phyloP scores from a whole-genome alignment of 2,329 filamentous ascomycete species.

The Scytalidium sp. region DNA sequence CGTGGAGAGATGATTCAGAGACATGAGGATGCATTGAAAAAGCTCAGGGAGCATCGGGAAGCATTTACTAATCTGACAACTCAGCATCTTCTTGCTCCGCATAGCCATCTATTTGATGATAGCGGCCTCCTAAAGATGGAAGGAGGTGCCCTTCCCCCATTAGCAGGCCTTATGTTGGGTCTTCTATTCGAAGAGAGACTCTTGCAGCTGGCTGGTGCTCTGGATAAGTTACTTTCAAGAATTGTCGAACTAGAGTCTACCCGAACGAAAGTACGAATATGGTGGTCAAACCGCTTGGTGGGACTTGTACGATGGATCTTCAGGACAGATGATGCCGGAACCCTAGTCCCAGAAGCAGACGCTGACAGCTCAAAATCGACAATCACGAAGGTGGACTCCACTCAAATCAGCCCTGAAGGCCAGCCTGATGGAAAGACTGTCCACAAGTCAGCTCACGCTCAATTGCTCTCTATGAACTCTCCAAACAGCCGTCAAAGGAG shows the following conservation, averaged over 20 bases:
- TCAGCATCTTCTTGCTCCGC: constrained; percentile 35
- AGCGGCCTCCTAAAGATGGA: constrained; percentile 32
- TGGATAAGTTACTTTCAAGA: constrained; percentile 34
- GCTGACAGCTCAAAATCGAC: too few relatives aligned
- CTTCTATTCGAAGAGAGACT: constrained; percentile 47
- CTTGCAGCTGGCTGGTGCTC: constrained; percentile 21
- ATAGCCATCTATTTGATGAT: constrained; percentile 39
- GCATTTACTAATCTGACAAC: constrained; percentile 31
- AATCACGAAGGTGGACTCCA: constrained; percentile 24
- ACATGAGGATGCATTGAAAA: constrained; percentile 5
- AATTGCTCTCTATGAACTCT: constrained; percentile 24
- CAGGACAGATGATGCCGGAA: too few relatives aligned
- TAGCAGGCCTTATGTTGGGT: constrained; percentile 39
- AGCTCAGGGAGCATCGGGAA: background rate
- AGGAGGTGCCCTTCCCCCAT: constrained; percentile 19
- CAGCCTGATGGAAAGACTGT: constrained; percentile 17
- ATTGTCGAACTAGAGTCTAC: constrained; percentile 33
- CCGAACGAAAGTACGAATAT: constrained; percentile 34
- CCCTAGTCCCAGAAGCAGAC: constrained; percentile 29
- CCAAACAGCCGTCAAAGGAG: constrained; percentile 31
- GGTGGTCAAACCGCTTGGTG: constrained; percentile 29
- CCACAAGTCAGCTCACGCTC: constrained; percentile 22
- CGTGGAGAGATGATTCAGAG: too few relatives aligned
- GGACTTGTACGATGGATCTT: too few relatives aligned
- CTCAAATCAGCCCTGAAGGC: constrained; percentile 20